Evolutionary conservation across 208 protist genomes (phyloP).

Genomic region (Strigomonas culicis): DNA sequence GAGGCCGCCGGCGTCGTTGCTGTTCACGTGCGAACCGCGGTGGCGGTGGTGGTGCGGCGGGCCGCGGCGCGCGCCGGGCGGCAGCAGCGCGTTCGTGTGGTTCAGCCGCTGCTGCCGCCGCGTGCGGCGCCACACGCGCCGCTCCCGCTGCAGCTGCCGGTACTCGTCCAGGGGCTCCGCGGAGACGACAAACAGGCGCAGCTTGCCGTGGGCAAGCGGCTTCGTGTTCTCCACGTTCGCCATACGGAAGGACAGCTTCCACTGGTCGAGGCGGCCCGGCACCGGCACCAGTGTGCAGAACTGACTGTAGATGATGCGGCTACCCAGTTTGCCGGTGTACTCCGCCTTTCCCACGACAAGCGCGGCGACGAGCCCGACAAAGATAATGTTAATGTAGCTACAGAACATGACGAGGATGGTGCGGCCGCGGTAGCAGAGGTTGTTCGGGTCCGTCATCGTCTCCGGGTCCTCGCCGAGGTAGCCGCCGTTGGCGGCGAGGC

Average conservation of each 20-base stretch:
- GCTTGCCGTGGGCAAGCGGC: constrained; percentile 48
- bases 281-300: constrained; percentile 63
- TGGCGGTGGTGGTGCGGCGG: neutral
- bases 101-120: neutral
- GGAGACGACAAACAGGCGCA: constrained; percentile 70
- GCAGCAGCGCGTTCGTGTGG: neutral
- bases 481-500: constrained; percentile 79
- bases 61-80: neutral
- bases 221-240: constrained; percentile 65
- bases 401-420: constrained; percentile 71
- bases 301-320: constrained; percentile 80
- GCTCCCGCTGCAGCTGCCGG: constrained; percentile 31
- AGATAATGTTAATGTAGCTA: constrained; percentile 80
- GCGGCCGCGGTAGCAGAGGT: constrained; percentile 70
- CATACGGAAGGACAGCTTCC: constrained; percentile 72
- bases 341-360: constrained; percentile 81
- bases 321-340: constrained; percentile 51
- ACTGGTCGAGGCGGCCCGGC: constrained; percentile 35
- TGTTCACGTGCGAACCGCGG: neutral
- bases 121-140: constrained; percentile 12
- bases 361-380: constrained; percentile 81
- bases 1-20: neutral
- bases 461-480: constrained; percentile 71
- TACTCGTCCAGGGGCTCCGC: constrained; percentile 50
- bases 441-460: constrained; percentile 51